These are phyloP conservation scores for Phytopythium chamaehyphon DNA, from an alignment of 352 stramenopile species.

Conservation along the genomic window DNA sequence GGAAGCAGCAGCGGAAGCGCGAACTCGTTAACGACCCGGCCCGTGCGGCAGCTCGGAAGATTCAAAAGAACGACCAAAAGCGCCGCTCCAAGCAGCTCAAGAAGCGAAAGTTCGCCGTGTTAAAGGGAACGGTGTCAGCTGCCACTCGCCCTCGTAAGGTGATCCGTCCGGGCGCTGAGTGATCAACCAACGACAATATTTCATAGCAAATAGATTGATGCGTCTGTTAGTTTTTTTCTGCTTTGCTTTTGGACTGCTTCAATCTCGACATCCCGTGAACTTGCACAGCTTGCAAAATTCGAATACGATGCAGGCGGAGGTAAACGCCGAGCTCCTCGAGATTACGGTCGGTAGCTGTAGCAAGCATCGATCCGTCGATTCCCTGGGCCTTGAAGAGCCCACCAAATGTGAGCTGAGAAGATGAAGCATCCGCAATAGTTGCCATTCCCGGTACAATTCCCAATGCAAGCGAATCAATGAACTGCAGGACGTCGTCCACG, in stretches of 20 bases:
- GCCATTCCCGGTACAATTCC: conserved; percentile 12
- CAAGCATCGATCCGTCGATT: conserved; percentile 62
- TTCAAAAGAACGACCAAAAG: conserved; percentile 87
- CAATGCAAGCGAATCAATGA: conserved; percentile 46
- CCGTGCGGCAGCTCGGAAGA: conserved; percentile 67
- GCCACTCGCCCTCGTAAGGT: conserved; percentile 52
- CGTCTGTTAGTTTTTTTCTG: too few relatives aligned
- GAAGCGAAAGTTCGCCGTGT: conserved; percentile 84
- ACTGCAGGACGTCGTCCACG: conserved; percentile 36
- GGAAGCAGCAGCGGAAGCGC: conserved; percentile 75
- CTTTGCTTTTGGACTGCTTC: neutral
- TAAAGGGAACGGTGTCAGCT: conserved; percentile 76
- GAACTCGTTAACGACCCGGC: conserved; percentile 76
- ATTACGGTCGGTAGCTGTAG: conserved; percentile 47
- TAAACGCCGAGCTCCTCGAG: conserved; percentile 63
- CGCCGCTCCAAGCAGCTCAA: conserved; percentile 76
- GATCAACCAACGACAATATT: neutral
- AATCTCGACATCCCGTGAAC: neutral
- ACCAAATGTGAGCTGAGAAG: conserved; percentile 23
- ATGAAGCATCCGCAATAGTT: neutral
- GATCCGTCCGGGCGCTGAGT: conserved; percentile 59
- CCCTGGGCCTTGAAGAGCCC: conserved; percentile 36
- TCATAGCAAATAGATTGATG: conserved; percentile 3
- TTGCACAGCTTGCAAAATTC: conserved; percentile 46
- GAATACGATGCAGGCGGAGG: conserved; percentile 67